Percentiles rank a stretch among this genome's conserved stretches.
Evolutionary conservation across 129 eudicot species (phyloP).

Genomic region (Flaveria bidentis): DNA sequence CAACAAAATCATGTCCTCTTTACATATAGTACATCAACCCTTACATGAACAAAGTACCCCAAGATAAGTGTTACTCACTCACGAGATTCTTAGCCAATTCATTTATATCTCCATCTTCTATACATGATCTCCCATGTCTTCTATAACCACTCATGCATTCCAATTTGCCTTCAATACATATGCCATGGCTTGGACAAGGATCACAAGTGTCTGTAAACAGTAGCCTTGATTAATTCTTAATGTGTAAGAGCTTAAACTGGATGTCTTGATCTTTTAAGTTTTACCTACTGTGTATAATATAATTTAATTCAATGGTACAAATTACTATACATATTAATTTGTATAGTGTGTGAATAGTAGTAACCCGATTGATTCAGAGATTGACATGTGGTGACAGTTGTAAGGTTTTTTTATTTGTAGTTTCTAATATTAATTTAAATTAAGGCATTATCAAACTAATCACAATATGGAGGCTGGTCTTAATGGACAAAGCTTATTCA

Average conservation of each 20-base stretch:
- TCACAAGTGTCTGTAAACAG: constrained; percentile 64
- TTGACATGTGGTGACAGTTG: no score
- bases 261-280: no score
- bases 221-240: neutral
- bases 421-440: no score
- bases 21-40: constrained; percentile 28
- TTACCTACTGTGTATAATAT: neutral
- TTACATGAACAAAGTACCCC: constrained; percentile 26
- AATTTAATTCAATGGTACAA: neutral
- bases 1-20: constrained; percentile 27
- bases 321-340: no score
- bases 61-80: constrained; percentile 45
- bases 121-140: constrained; percentile 69
- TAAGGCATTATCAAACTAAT: no score
- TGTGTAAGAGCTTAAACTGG: neutral
- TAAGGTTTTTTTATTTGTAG: no score
- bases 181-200: constrained; percentile 89
- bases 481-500: no score
- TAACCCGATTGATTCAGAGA: no score
- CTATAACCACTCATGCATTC: constrained; percentile 69
- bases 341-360: no score
- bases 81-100: constrained; percentile 77
- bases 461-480: no score
- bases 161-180: constrained; percentile 71
- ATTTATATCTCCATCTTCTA: constrained; percentile 79